Evolutionary conservation across 1,139 yeast species (phyloP), one percentile per base, ranked within the genome.

Genomic region (Kazachstania sp.): DNA sequence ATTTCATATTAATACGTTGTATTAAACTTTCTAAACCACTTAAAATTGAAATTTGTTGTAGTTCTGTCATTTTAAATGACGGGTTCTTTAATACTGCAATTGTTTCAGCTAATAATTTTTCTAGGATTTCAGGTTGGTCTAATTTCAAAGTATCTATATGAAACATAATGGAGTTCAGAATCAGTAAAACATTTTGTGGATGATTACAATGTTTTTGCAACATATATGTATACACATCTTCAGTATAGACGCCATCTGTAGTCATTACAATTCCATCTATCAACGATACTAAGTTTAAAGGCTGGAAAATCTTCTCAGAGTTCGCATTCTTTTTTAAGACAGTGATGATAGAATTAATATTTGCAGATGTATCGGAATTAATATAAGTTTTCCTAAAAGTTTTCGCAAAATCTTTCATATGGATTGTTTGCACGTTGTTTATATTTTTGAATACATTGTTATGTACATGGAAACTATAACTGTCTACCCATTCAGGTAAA

Each of bases 181-280:
- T 35, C 12, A 45, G 23, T 2, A 4, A 12, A 8, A 46, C 30
- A 20, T 39, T 37, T 16, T 30, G 18, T 6, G 26, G 4, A 13
- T 46, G 38, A 12, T 40, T 20, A 6, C 38, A 26, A 23, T 40
- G 38, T n/a, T 37, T 37, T n/a, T 48, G 48, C 36, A 50, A 37
- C 5, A 48, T 18, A 30, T 34, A 50, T 1, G 39, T 37, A 29
- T 50, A 50, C 2, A 48, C 35, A 23, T 48, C 46, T 38, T 48
- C 51, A 0, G 39, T 29, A 18, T 39, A 46, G 3, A 49, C 13
- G 11, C 47, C 44, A 2, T 41, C 31, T 16, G 40, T 37, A 37
- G 44, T 48, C 18, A 44, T n/a, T 4, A 48, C 40, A 13, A 39
- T 18, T 35, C 45, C 46, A 37, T 50, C 53, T 26, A 50, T 46